phyloP scores from a whole-genome alignment of 257 asterid genomes.

The Scutellaria baicalensis region DNA sequence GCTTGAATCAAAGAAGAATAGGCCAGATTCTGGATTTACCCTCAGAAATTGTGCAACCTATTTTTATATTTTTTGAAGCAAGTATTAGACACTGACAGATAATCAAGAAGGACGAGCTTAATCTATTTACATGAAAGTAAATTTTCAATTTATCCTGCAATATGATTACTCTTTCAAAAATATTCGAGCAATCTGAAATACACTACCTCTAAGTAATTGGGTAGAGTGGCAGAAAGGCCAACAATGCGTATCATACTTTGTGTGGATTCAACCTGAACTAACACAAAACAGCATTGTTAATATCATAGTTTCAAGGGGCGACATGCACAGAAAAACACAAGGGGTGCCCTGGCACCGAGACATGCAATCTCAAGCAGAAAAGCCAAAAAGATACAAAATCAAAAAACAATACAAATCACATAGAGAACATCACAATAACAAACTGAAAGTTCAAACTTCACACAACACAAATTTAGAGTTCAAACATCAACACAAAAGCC shows the following conservation, averaged over 20 bases:
- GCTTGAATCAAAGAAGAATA: slow-evolving; percentile 91
- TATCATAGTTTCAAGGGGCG: neutral
- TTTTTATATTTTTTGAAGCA: slow-evolving; percentile 22
- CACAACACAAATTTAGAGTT: too few species aligned
- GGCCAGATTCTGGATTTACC: slow-evolving; percentile 86
- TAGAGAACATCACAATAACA: too few species aligned
- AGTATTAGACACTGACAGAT: slow-evolving; percentile 5
- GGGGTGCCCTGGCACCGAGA: too few species aligned
- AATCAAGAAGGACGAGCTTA: slow-evolving; percentile 6
- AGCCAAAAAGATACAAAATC: too few species aligned
- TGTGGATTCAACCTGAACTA: slow-evolving; percentile 89
- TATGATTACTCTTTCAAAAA: slow-evolving; percentile 1
- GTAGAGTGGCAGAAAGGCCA: slow-evolving; percentile 97
- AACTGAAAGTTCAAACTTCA: too few species aligned
- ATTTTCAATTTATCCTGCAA: slow-evolving; percentile 5
- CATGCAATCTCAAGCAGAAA: too few species aligned
- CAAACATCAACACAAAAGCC: too few species aligned
- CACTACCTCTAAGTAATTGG: slow-evolving; percentile 88
- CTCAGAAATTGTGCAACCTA: slow-evolving; percentile 98
- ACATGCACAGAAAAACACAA: neutral
- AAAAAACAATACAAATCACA: too few species aligned
- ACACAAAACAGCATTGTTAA: slow-evolving; percentile 14
- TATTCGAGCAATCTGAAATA: slow-evolving; percentile 13
- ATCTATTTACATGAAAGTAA: slow-evolving; percentile 2
- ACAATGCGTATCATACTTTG: slow-evolving; percentile 98